Percentiles rank a stretch among this genome's conserved stretches.
phyloP scores from a whole-genome alignment of 1,139 yeast genomes.

The Kodamaea ohmeri region DNA sequence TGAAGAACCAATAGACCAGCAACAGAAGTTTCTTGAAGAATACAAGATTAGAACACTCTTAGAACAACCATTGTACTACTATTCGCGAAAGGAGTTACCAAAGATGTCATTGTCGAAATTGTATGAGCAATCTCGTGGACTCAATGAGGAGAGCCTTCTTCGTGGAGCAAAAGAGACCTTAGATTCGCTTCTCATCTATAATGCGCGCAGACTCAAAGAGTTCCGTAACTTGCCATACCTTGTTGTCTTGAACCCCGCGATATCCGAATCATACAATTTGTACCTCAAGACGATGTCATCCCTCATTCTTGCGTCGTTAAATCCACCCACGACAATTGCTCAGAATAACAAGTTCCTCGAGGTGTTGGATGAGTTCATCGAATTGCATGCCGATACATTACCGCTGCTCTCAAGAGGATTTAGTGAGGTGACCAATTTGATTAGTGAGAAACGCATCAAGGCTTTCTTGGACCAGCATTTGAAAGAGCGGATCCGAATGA shows the following conservation, averaged over 20 bases:
- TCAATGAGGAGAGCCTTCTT: slow-evolving; percentile 35
- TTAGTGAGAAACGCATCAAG: slow-evolving; percentile 52
- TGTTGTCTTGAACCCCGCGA: slow-evolving; percentile 83
- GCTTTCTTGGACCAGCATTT: slow-evolving; percentile 72
- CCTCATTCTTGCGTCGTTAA: slow-evolving; percentile 44
- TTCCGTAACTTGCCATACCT: slow-evolving; percentile 77
- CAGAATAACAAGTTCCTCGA: slow-evolving; percentile 52
- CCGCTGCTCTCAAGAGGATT: slow-evolving; percentile 81
- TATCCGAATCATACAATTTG: slow-evolving; percentile 73
- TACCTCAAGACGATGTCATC: slow-evolving; percentile 71
- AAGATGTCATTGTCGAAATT: slow-evolving; percentile 47
- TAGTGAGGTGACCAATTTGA: slow-evolving; percentile 61
- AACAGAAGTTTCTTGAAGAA: slow-evolving; percentile 38
- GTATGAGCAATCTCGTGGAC: slow-evolving; percentile 38
- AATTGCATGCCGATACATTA: slow-evolving; percentile 78
- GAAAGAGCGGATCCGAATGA: slow-evolving; percentile 79
- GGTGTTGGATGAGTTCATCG: slow-evolving; percentile 58
- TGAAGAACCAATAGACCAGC: slow-evolving; percentile 20
- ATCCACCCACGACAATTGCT: slow-evolving; percentile 44
- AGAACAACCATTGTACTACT: slow-evolving; percentile 50
- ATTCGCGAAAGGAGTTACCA: slow-evolving; percentile 47
- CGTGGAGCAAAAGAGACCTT: slow-evolving; percentile 43
- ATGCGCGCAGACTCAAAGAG: slow-evolving; percentile 58
- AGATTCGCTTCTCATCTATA: slow-evolving; percentile 39
- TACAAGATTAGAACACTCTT: slow-evolving; percentile 50